phyloP scores from a whole-genome alignment of 2,329 filamentous ascomycete genomes.

The Ophiostoma fasciatum region DNA sequence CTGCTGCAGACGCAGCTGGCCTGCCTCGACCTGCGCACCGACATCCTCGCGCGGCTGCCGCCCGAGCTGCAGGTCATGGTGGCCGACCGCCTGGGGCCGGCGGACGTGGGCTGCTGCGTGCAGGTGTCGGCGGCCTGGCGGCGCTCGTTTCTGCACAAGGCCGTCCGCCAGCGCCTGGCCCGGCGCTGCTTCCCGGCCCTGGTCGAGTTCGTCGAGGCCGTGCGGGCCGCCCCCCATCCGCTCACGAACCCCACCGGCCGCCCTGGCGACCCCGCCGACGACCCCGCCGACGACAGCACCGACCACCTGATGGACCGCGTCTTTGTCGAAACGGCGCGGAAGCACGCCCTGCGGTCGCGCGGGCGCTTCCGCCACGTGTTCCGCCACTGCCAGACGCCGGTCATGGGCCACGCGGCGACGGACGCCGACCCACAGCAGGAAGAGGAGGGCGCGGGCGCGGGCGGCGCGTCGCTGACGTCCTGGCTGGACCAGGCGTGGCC shows the following conservation, averaged over 20 bases:
- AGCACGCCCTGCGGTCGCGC: constrained; percentile 1
- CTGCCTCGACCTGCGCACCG: constrained; percentile 9
- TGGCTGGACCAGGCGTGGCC: constrained; percentile 1
- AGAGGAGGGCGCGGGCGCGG: too few species aligned
- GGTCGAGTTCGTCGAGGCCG: constrained; percentile 5
- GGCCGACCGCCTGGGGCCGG: constrained; percentile 5
- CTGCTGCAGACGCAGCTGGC: constrained; percentile 7
- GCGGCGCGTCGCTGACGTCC: too few species aligned
- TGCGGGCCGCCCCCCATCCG: not conserved
- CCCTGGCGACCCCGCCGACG: not conserved
- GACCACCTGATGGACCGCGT: not conserved
- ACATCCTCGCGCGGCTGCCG: constrained; percentile 10
- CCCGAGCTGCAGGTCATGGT: constrained; percentile 11
- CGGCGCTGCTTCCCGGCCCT: constrained; percentile 9
- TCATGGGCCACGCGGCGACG: too few species aligned
- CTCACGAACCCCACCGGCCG: not conserved
- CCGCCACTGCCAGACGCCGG: constrained; percentile 2
- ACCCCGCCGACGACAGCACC: not conserved
- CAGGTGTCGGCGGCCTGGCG: constrained; percentile 11
- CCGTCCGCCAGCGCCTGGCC: constrained; percentile 1
- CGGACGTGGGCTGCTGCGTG: constrained; percentile 10
- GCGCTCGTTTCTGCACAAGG: constrained; percentile 1
- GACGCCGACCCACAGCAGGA: too few species aligned
- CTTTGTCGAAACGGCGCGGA: constrained; percentile 3
- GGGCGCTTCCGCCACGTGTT: constrained; percentile 7